These are phyloP conservation scores for Aspergillus sp. DNA, from an alignment of 2,329 filamentous ascomycete species.

Conservation along the genomic window DNA sequence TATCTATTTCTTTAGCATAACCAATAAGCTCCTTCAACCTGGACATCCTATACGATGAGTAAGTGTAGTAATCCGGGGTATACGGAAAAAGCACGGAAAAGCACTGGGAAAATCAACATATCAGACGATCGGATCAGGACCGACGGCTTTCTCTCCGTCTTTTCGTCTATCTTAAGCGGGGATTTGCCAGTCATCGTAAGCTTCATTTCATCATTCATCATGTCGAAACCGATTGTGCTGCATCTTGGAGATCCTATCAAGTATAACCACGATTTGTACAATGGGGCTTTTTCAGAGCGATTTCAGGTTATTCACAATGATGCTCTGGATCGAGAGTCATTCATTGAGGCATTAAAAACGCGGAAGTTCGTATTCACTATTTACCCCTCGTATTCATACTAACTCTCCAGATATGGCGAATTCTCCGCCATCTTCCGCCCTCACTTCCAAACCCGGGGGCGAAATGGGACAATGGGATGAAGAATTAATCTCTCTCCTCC, in stretches of 20 bases:
- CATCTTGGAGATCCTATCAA: conserved; percentile 46
- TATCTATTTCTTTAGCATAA: no score
- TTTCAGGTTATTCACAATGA: conserved; percentile 40
- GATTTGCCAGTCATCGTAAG: no score
- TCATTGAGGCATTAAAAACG: conserved; percentile 39
- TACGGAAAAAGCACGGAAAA: no score
- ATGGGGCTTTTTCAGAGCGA: conserved; percentile 29
- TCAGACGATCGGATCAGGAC: no score
- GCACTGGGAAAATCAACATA: no score
- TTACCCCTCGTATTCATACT: no score
- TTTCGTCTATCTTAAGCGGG: no score
- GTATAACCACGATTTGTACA: conserved; percentile 43
- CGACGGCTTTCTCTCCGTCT: no score
- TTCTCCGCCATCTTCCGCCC: conserved; percentile 52
- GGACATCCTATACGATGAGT: no score
- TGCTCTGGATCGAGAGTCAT: conserved; percentile 30
- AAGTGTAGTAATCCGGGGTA: no score
- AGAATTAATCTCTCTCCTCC: conserved; percentile 54
- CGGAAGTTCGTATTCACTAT: conserved; percentile 3
- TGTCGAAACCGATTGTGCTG: conserved; percentile 33
- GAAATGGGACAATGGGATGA: conserved; percentile 62
- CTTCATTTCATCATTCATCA: no score
- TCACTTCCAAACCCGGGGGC: conserved; percentile 61
- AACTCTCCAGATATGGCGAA: conserved; percentile 25
- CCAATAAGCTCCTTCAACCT: no score